A percentile compares a stretch with the other conserved stretches of the same genome.
Evolutionary conservation across 2,329 filamentous ascomycete genomes (phyloP).

Genomic region (Ascochyta rabiei): DNA sequence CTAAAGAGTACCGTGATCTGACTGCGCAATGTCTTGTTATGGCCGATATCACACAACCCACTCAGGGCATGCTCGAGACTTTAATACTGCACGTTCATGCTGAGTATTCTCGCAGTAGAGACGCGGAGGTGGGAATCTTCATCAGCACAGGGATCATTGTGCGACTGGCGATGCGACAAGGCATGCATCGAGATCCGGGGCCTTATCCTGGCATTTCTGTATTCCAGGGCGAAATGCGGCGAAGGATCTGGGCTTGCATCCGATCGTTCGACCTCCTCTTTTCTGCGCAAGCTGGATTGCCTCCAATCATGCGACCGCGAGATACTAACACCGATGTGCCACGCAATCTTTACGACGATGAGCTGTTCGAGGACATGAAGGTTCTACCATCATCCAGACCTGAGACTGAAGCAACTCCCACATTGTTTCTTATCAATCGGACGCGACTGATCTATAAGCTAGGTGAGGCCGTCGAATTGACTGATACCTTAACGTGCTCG

Average conservation of each 20-base stretch:
- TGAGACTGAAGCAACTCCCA: slow-evolving; percentile 72
- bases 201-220: slow-evolving; percentile 74
- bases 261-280: slow-evolving; percentile 77
- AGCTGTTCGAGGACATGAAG: slow-evolving; percentile 73
- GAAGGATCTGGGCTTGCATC: slow-evolving; percentile 69
- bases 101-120: slow-evolving; percentile 74
- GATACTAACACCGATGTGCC: slow-evolving; percentile 79
- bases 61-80: slow-evolving; percentile 78
- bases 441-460: slow-evolving; percentile 70
- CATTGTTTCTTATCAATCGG: slow-evolving; percentile 80
- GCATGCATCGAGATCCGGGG: slow-evolving; percentile 77
- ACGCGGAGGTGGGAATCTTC: slow-evolving; percentile 72
- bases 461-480: slow-evolving; percentile 72
- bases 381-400: slow-evolving; percentile 71
- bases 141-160: slow-evolving; percentile 66
- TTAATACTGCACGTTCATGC: slow-evolving; percentile 77
- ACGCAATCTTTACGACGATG: slow-evolving; percentile 80
- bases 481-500: slow-evolving; percentile 65
- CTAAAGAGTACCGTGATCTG: slow-evolving; percentile 66
- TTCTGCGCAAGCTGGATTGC: slow-evolving; percentile 70
- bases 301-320: slow-evolving; percentile 71
- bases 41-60: slow-evolving; percentile 77
- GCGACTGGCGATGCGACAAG: slow-evolving; percentile 72
- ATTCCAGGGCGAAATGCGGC: slow-evolving; percentile 76
- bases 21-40: slow-evolving; percentile 79